Evolutionary conservation across 306 rosid genomes (phyloP).

Genomic region (apple (Malus domestica)): ASM211411v1 NC_041795.1:32106501-32107000

Average conservation of each 20-base stretch:
- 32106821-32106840: no score
- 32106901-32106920: no score
- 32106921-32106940: no score
- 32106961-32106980: no score
- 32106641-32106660: neutral
- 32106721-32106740: neutral
- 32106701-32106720: neutral
- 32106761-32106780: neutral
- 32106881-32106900: no score
- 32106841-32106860: no score
- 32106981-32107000: neutral
- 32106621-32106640: neutral
- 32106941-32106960: no score
- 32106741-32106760: neutral
- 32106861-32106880: no score
- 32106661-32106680: neutral
- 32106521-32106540: no score
- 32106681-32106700: neutral
- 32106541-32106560: no score
- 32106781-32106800: neutral
- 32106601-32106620: slow-evolving; percentile 28
- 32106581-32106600: slow-evolving; percentile 14
- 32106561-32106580: neutral
- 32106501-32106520: no score
- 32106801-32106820: no score